Base-by-base conservation (phyloP, 2,329 filamentous ascomycete genomes). In the Pseudocercospora macadamiae region DNA sequence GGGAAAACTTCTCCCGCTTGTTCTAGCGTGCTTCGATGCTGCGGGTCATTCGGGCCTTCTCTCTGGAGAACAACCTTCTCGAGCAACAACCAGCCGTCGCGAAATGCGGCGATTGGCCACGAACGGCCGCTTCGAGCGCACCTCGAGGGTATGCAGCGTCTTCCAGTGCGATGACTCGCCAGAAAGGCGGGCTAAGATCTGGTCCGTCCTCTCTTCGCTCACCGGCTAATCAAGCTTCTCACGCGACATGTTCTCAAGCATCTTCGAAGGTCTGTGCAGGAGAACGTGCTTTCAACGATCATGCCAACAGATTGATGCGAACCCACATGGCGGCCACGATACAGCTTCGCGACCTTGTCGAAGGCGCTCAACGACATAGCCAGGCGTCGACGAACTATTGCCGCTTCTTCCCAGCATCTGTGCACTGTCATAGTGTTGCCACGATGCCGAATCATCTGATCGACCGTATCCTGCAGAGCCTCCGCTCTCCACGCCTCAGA, bases 341-440 rank as follows among this genome's bases (percentile, higher is more conserved):
- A 21, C 21, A n/a, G 42, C 19, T 12, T 45, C 21, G 42, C 42
- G 42, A 21, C 21, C 42, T 12, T 45, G 8, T n/a, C 14, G 19
- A 28, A 51, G 48, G 30, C 48, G 30, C 30, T 51, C 48, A 51
- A 51, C 48, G 16, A 25, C 48, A 16, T 51, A 18, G 9, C 21
- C 21, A 25, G 18, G 42, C 42, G 42, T 45, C 9, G 21, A 44
- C 39, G 39, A 19, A 44, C 39, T 10, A 44, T 9, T 12, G 21
- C 19, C 21, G 14, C 10, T 23, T 12, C 19, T 44, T 23, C 18
- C 14, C 39, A 44, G 39, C 18, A 44, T 44, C 23, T 12, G 12
- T 6, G 28, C 28, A 12, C 28, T 12, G 28, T 12, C 39, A 12
- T 7, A 44, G 36, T 6, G 12, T 37, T 37, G 36, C 36, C 36